phyloP scores from a whole-genome alignment of 1,139 yeast species.

The Dujonia santamariae region DNA sequence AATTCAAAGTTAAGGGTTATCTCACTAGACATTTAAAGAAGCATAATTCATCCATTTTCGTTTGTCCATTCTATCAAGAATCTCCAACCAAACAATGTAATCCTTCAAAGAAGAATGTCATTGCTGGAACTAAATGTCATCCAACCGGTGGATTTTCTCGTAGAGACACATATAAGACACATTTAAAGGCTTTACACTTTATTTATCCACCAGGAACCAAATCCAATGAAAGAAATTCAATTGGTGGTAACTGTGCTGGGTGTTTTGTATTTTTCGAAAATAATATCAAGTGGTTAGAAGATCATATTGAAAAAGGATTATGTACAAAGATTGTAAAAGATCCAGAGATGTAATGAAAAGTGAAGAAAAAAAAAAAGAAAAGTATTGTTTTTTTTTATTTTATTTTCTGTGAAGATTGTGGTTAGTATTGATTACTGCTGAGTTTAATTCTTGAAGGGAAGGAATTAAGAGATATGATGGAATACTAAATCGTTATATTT shows the following conservation, averaged over 20 bases:
- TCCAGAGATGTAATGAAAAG: background rate
- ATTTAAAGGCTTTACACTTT: slow-evolving; percentile 55
- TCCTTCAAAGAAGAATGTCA: slow-evolving; percentile 11
- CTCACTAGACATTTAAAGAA: slow-evolving; percentile 55
- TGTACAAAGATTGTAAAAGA: slow-evolving; percentile 11
- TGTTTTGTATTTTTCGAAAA: slow-evolving; percentile 49
- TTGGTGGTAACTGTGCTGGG: slow-evolving; percentile 56
- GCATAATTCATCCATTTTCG: slow-evolving; percentile 47
- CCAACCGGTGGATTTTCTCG: slow-evolving; percentile 60
- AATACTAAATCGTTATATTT: too few relatives aligned
- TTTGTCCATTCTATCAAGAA: slow-evolving; percentile 52
- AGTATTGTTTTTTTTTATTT: too few relatives aligned
- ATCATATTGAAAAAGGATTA: slow-evolving; percentile 48
- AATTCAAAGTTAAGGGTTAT: slow-evolving; percentile 55
- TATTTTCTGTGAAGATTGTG: background rate
- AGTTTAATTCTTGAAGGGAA: too few relatives aligned
- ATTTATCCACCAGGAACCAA: slow-evolving; percentile 59
- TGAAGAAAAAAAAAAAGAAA: background rate
- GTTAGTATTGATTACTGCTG: slow-evolving; percentile 3
- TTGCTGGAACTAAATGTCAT: slow-evolving; percentile 48
- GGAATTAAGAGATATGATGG: too few relatives aligned
- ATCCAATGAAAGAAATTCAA: slow-evolving; percentile 39
- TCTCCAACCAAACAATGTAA: slow-evolving; percentile 16
- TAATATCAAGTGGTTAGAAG: slow-evolving; percentile 48
- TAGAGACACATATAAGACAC: slow-evolving; percentile 57